A percentile compares a stretch with the other conserved stretches of the same genome.
Conservation (phyloP, 495 filamentous ascomycete species). For the Glonium stellatum region DNA sequence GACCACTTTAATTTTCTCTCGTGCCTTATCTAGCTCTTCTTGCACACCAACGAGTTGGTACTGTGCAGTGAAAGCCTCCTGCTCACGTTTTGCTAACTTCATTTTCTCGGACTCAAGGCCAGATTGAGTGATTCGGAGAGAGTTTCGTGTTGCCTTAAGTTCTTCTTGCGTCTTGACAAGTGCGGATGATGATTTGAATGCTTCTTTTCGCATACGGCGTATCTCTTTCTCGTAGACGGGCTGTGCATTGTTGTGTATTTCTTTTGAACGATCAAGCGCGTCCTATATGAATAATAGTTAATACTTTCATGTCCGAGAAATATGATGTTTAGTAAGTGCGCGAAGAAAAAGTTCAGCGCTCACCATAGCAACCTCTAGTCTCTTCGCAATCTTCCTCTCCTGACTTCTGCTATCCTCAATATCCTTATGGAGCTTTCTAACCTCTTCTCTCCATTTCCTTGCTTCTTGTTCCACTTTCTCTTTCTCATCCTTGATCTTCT, state of each 20-base stretch:
- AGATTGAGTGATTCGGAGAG: constrained; percentile 46
- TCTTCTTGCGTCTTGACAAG: constrained; percentile 78
- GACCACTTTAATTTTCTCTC: constrained; percentile 34
- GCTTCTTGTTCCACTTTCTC: constrained; percentile 64
- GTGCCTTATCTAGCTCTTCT: constrained; percentile 43
- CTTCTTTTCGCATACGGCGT: constrained; percentile 71
- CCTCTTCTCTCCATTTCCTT: constrained; percentile 55
- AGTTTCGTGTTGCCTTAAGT: constrained; percentile 58
- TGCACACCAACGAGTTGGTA: constrained; percentile 67
- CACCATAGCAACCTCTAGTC: constrained; percentile 70
- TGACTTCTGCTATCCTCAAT: constrained; percentile 64
- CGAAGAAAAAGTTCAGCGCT: constrained; percentile 18
- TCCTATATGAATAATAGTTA: constrained; percentile 45
- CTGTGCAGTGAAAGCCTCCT: constrained; percentile 70
- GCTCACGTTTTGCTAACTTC: constrained; percentile 49
- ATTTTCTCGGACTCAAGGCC: constrained; percentile 46
- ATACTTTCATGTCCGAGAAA: neutral
- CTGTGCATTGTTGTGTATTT: constrained; percentile 65
- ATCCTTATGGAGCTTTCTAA: constrained; percentile 44
- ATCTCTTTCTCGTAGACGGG: constrained; percentile 80
- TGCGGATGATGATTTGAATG: constrained; percentile 70
- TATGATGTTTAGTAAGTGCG: neutral
- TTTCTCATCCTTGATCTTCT: constrained; percentile 16
- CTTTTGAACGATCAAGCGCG: constrained; percentile 66
- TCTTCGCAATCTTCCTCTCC: constrained; percentile 67